Evolutionary conservation across 2,329 filamentous ascomycete species (phyloP).

Genomic region (Fusarium praegraminearum): DNA sequence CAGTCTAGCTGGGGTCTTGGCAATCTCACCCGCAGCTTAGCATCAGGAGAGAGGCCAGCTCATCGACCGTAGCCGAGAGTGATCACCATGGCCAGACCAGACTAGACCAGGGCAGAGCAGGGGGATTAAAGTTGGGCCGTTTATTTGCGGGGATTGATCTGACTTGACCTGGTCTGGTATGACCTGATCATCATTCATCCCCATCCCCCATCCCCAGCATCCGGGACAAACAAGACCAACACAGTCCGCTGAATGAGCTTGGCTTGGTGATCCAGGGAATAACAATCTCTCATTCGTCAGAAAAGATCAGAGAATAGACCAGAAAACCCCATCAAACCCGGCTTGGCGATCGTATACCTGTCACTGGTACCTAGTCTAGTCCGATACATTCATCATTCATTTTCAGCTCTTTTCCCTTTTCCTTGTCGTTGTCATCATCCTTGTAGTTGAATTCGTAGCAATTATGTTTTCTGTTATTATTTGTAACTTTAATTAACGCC

Average conservation of each 20-base stretch:
- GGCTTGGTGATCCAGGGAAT: slow-evolving; percentile 10
- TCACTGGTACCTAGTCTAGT: background rate
- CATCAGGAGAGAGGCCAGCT: slow-evolving; percentile 22
- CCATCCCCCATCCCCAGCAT: background rate
- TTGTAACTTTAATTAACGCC: slow-evolving; percentile 1
- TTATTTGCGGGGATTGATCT: slow-evolving; percentile 16
- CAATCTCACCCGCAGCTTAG: slow-evolving; percentile 27
- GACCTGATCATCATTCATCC: background rate
- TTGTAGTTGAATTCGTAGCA: too few relatives aligned
- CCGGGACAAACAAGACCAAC: background rate
- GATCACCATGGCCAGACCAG: background rate
- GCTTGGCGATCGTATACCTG: slow-evolving; percentile 21
- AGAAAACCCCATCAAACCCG: background rate
- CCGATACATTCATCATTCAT: background rate
- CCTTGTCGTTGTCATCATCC: background rate
- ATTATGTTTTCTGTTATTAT: background rate
- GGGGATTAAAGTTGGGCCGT: slow-evolving; percentile 15
- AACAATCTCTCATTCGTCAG: slow-evolving; percentile 6
- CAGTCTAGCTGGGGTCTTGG: background rate
- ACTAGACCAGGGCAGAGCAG: background rate
- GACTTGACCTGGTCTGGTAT: background rate
- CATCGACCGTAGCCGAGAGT: background rate
- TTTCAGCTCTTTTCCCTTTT: background rate
- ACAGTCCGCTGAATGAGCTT: background rate
- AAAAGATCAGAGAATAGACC: background rate